Percentiles rank a stretch among this genome's conserved stretches.
phyloP scores from a whole-genome alignment of 2,329 filamentous ascomycete species.

The Calycina herbarum region DNA sequence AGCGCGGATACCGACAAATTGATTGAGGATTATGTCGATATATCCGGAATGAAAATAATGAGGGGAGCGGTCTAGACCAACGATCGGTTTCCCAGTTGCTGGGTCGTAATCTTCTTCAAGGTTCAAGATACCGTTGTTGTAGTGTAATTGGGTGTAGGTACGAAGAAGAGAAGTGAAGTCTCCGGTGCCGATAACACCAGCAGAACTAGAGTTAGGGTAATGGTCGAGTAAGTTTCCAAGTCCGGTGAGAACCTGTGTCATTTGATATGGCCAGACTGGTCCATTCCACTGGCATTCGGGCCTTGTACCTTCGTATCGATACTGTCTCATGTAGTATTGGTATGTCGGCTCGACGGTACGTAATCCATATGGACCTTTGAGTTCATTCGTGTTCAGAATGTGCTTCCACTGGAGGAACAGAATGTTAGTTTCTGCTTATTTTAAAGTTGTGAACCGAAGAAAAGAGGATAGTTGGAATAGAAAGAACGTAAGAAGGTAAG shows the following conservation, averaged over 20 bases:
- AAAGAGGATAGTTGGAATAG: too few relatives aligned
- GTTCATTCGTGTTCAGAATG: background rate
- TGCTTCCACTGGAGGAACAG: background rate
- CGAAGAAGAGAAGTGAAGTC: background rate
- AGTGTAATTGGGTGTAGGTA: background rate
- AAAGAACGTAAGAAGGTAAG: background rate
- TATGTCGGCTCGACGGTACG: background rate
- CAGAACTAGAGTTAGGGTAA: background rate
- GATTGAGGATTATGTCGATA: background rate
- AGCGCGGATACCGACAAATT: background rate
- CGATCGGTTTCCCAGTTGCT: background rate
- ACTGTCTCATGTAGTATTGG: background rate
- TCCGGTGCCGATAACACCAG: background rate
- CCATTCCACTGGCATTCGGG: conserved; percentile 2
- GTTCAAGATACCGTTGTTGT: background rate
- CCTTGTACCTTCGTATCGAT: background rate
- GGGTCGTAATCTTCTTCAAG: background rate
- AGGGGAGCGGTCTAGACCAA: background rate
- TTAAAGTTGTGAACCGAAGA: too few relatives aligned
- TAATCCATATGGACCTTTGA: background rate
- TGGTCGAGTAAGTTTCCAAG: background rate
- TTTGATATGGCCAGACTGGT: background rate
- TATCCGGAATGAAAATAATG: conserved; percentile 1
- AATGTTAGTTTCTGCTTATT: background rate
- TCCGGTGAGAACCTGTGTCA: background rate